A percentile compares a stretch with the other conserved stretches of the same genome.
Conservation (phyloP, 768 basidiomycete species). For the Pleurotus giganteus region DNA sequence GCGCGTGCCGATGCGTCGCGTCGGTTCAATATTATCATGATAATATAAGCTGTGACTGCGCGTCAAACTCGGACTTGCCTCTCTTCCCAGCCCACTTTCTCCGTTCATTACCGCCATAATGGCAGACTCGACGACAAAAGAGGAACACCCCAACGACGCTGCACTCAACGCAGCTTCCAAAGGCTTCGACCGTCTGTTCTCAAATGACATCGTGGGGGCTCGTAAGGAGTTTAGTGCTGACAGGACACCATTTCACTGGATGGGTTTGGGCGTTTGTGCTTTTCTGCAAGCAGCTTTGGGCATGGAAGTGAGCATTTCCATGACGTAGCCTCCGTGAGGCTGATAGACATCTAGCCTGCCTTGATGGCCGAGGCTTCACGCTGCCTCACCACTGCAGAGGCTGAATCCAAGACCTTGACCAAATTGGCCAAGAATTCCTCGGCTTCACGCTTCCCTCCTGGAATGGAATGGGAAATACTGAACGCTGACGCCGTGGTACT, state of each 20-base stretch:
- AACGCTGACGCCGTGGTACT: conserved; percentile 72
- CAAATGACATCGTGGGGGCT: conserved; percentile 61
- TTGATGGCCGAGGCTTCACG: conserved; percentile 63
- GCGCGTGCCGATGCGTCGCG: not conserved
- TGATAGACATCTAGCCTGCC: conserved; percentile 36
- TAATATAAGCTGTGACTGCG: not conserved
- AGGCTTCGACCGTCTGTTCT: conserved; percentile 70
- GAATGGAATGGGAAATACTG: conserved; percentile 75
- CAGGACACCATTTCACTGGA: conserved; percentile 67
- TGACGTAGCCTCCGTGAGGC: not conserved
- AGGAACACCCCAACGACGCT: conserved; percentile 11
- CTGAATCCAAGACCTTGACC: conserved; percentile 53
- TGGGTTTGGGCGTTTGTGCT: conserved; percentile 69
- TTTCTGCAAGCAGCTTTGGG: conserved; percentile 79
- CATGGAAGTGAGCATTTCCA: conserved; percentile 58
- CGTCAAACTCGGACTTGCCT: not conserved
- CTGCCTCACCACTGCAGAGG: conserved; percentile 57
- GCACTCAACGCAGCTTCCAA: conserved; percentile 35
- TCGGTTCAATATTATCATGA: not conserved
- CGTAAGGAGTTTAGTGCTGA: conserved; percentile 44
- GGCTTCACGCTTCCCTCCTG: conserved; percentile 50
- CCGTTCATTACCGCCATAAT: not conserved
- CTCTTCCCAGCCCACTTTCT: not conserved
- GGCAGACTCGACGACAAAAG: not conserved
- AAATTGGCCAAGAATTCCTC: conserved; percentile 31